Conservation (phyloP, 2,329 filamentous ascomycete species). For the Epichloe elymi region DNA sequence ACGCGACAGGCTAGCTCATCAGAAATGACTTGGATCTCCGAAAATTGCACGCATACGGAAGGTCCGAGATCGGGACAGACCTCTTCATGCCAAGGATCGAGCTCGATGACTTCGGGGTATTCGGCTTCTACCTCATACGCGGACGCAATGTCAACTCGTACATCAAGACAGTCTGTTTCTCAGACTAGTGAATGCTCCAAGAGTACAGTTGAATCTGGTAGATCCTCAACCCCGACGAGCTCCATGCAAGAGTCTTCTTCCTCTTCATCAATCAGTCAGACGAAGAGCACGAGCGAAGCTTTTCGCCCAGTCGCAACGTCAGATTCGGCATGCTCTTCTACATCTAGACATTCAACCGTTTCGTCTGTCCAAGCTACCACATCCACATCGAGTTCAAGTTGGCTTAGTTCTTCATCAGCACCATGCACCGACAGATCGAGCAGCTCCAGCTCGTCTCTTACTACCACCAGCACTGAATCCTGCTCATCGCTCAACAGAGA, state of each 20-base stretch:
- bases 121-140: background rate
- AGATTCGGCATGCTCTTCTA: constrained; percentile 1
- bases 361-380: background rate
- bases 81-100: background rate
- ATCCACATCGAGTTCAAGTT: background rate
- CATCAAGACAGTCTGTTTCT: background rate
- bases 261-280: background rate
- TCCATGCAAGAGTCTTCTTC: background rate
- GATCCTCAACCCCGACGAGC: background rate
- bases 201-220: background rate
- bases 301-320: background rate
- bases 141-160: background rate
- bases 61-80: background rate
- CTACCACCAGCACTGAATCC: background rate
- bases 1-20: background rate
- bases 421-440: constrained; percentile 1
- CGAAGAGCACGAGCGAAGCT: background rate
- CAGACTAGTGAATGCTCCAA: background rate
- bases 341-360: background rate
- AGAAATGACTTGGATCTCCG: background rate
- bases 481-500: background rate
- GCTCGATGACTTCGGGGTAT: background rate
- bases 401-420: background rate
- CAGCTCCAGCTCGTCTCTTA: background rate
- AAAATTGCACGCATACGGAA: background rate